These are phyloP conservation scores for Cavenderia fasciculata DNA, from an alignment of 78 protist genomes.

Conservation along the genomic window DNA sequence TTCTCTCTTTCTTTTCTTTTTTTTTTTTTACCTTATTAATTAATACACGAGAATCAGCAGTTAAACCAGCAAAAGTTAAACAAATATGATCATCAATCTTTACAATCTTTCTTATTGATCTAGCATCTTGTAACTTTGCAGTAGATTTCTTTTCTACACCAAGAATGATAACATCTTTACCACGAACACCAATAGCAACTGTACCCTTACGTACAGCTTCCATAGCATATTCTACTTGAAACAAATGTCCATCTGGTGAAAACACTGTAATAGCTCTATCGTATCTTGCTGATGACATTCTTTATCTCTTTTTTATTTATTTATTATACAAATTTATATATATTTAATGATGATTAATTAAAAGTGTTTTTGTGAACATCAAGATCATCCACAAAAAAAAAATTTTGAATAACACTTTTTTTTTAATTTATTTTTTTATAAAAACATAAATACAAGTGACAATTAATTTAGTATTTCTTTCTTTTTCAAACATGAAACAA, in stretches of 20 bases:
- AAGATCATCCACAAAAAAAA: no score
- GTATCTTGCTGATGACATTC: slow-evolving; percentile 86
- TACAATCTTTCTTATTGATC: slow-evolving; percentile 98
- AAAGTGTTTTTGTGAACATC: no score
- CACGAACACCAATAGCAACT: slow-evolving; percentile 97
- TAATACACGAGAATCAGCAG: slow-evolving; percentile 81
- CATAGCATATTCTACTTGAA: slow-evolving; percentile 99
- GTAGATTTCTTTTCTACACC: slow-evolving; percentile 94
- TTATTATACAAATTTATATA: slow-evolving; percentile 6
- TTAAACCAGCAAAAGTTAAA: slow-evolving; percentile 96
- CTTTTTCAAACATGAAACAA: no score
- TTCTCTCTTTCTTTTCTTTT: background rate
- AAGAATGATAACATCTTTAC: slow-evolving; percentile 94
- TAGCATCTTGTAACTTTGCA: slow-evolving; percentile 96
- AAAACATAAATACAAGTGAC: no score
- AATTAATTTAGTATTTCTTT: no score
- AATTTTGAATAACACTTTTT: no score
- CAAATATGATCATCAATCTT: slow-evolving; percentile 96
- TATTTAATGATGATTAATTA: no score
- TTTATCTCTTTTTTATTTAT: no score
- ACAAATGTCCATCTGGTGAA: slow-evolving; percentile 99
- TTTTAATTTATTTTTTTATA: no score
- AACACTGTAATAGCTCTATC: slow-evolving; percentile 99
- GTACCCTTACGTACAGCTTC: slow-evolving; percentile 99
- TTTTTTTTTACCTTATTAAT: slow-evolving; percentile 54